Evolutionary conservation across 495 filamentous ascomycete species (phyloP), one percentile per base, ranked within the genome.

Genomic region (Trichoderma erinaceum): DNA sequence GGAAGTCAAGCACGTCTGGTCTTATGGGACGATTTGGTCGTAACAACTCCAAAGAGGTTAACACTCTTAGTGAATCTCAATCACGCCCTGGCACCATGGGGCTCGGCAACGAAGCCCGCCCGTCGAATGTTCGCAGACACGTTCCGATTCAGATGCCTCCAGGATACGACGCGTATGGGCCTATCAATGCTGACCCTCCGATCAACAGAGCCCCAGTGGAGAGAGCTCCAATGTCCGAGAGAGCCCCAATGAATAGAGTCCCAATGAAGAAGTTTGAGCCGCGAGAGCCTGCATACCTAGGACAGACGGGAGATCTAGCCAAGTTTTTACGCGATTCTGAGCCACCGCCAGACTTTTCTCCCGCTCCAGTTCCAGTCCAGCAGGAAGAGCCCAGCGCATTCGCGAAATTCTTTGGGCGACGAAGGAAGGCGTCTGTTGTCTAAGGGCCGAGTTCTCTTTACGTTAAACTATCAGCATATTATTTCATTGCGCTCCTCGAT

Each of bases 241-340:
- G 21, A 21, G 50, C n/a, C 50, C 21, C 23, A 1, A 18, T 61
- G 56, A 73, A 72, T 56, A 73, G 80, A 58, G 81, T 78, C 56
- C 75, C 78, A 44, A 83, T 83, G 78, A 86, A 82, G 75, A 83
- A 73, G 66, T 85, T 82, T 66, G 80, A 85, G 71, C 79, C 84
- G 5, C 77, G 84, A 38, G 84, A 86, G 18, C 78, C 84, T 11
- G 73, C 43, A 10, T 77, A 10, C 78, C 77, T 50, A 66, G 73
- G 69, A 70, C 71, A 69, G 81, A 92, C 90, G 3, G 86, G 85
- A 50, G 91, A 93, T 41, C 77, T 96, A 66, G 91, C 92, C 3
- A 89, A 91, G 70, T 96, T 96, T 75, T 78, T 97, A 16, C 86
- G 84, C 50, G 89, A 88, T 69, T 90, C 89, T 27, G 91, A 84